Conservation (phyloP, 2,329 filamentous ascomycete genomes). For the Colletotrichum sp. region DNA sequence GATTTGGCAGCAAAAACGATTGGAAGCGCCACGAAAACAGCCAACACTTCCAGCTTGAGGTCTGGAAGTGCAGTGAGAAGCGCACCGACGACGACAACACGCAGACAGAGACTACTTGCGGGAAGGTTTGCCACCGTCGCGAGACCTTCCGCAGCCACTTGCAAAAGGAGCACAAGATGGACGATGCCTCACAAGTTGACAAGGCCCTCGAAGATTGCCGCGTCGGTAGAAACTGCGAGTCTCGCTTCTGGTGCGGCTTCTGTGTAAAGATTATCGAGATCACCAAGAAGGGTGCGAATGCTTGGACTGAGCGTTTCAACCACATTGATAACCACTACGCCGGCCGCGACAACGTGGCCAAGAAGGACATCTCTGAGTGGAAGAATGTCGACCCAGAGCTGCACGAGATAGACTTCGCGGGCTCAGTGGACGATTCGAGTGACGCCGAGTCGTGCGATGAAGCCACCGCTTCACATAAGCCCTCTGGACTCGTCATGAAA, state of each 20-base stretch:
- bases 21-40: conserved; percentile 90
- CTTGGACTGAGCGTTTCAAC: conserved; percentile 63
- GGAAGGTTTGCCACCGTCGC: conserved; percentile 60
- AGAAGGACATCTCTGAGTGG: conserved; percentile 63
- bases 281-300: conserved; percentile 51
- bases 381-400: conserved; percentile 36
- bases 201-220: conserved; percentile 56
- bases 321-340: conserved; percentile 80
- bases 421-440: background rate
- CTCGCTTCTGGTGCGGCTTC: conserved; percentile 88
- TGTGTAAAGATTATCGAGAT: conserved; percentile 65
- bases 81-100: background rate
- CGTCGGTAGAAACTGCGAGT: conserved; percentile 68
- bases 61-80: conserved; percentile 70
- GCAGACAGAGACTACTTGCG: conserved; percentile 48
- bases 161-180: conserved; percentile 48
- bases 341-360: conserved; percentile 45
- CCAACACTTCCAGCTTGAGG: conserved; percentile 75
- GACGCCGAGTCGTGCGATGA: background rate
- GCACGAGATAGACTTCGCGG: background rate
- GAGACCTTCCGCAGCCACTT: conserved; percentile 70
- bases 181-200: conserved; percentile 37
- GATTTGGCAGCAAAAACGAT: conserved; percentile 91
- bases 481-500: background rate
- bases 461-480: background rate